Evolutionary conservation across 2,329 filamentous ascomycete species (phyloP).

Genomic region (Ophiostoma himal-ulmi): DNA sequence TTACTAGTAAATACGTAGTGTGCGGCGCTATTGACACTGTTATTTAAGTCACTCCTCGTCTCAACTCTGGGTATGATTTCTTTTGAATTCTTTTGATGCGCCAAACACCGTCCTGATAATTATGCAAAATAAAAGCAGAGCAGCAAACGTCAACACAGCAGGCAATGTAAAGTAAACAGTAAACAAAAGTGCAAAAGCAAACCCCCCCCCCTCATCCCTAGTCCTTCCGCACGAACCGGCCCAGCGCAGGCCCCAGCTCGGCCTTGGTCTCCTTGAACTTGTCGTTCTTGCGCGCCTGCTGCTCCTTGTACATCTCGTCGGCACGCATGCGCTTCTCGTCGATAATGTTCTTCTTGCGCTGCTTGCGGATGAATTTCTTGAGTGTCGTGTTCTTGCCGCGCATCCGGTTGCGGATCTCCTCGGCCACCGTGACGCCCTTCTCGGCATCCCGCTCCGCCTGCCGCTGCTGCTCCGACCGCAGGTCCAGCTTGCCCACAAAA

Average conservation of each 20-base stretch:
- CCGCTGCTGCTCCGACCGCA: constrained; percentile 70
- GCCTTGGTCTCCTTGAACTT: constrained; percentile 58
- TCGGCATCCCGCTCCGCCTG: constrained; percentile 70
- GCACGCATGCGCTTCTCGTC: constrained; percentile 88
- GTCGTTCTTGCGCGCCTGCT: constrained; percentile 60
- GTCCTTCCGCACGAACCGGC: constrained; percentile 73
- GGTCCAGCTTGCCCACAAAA: constrained; percentile 82
- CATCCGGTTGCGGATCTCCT: constrained; percentile 68
- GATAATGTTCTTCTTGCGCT: constrained; percentile 86
- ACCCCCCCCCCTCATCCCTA: too few species aligned
- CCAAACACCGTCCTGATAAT: constrained; percentile 11
- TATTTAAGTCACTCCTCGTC: neutral
- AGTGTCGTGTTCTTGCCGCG: constrained; percentile 76
- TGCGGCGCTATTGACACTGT: neutral
- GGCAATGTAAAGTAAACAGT: neutral
- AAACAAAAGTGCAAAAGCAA: neutral
- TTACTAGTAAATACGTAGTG: neutral
- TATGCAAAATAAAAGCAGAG: neutral
- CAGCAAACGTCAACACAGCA: neutral
- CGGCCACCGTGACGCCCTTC: constrained; percentile 50
- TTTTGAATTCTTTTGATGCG: constrained; percentile 9
- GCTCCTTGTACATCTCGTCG: constrained; percentile 73
- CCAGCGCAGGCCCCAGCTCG: constrained; percentile 78
- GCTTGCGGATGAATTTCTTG: constrained; percentile 84
- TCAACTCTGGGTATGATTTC: neutral